phyloP scores from a whole-genome alignment of 2,329 filamentous ascomycete species.

The Epichloe amarillans region DNA sequence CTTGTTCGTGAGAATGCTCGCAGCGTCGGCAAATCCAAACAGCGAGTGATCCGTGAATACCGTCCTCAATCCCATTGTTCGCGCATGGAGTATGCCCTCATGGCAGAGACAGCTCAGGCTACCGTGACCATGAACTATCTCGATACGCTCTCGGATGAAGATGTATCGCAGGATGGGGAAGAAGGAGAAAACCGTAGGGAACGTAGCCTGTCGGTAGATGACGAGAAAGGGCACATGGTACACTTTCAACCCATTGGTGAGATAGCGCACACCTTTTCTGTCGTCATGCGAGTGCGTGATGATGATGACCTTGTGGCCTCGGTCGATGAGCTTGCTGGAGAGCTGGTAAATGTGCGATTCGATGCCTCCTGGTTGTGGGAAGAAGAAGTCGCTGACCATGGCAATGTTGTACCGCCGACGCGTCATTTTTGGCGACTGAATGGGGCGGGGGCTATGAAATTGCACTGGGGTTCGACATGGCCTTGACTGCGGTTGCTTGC shows the following conservation, averaged over 20 bases:
- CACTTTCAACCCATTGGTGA: conserved; percentile 96
- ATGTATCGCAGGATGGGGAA: conserved; percentile 98
- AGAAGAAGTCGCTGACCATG: conserved; percentile 99
- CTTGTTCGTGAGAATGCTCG: conserved; percentile 93
- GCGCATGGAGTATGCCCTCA: conserved; percentile 84
- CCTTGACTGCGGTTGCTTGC: not conserved
- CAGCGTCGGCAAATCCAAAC: conserved; percentile 93
- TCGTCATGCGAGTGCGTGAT: conserved; percentile 93
- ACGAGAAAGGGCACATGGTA: conserved; percentile 95
- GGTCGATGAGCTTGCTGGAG: conserved; percentile 89
- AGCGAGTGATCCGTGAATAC: conserved; percentile 97
- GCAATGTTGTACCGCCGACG: conserved; percentile 54
- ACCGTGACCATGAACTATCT: conserved; percentile 96
- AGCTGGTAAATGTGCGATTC: conserved; percentile 99
- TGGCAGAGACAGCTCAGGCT: conserved; percentile 88
- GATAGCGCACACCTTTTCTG: conserved; percentile 80
- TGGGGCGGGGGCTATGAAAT: conserved; percentile 3
- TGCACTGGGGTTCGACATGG: conserved; percentile 1
- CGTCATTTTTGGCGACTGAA: conserved; percentile 27
- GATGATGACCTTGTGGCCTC: conserved; percentile 94
- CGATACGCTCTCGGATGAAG: conserved; percentile 81
- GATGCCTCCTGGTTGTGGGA: conserved; percentile 88
- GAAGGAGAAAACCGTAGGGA: conserved; percentile 96
- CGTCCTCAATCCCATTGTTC: conserved; percentile 91
- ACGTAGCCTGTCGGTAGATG: conserved; percentile 85